These are phyloP conservation scores for Phaffomyces thermotolerans DNA, from an alignment of 805 yeast genomes.

Conservation along the genomic window DNA sequence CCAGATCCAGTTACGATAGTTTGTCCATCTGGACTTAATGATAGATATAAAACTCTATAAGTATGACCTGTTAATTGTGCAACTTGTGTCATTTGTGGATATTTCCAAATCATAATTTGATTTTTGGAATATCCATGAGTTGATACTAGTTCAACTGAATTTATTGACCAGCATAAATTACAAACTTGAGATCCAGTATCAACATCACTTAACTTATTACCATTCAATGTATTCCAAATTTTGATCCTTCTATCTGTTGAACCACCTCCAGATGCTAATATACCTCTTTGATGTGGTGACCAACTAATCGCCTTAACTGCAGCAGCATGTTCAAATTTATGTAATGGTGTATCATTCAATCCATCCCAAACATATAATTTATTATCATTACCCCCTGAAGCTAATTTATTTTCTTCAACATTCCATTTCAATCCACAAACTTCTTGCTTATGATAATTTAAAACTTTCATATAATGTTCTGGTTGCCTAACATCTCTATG, in stretches of 20 bases:
- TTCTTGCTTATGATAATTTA: conserved; percentile 82
- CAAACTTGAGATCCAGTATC: conserved; percentile 97
- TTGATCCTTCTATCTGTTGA: conserved; percentile 87
- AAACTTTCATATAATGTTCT: conserved; percentile 66
- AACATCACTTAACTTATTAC: conserved; percentile 64
- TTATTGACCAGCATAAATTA: conserved; percentile 86
- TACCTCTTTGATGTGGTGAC: conserved; percentile 96
- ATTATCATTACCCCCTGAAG: conserved; percentile 95
- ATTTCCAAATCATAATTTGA: conserved; percentile 91
- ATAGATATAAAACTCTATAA: conserved; percentile 79
- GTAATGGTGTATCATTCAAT: conserved; percentile 51
- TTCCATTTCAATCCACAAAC: conserved; percentile 97
- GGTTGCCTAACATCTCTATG: conserved; percentile 90
- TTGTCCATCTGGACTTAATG: conserved; percentile 92
- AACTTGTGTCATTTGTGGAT: conserved; percentile 83
- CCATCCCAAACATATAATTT: conserved; percentile 86
- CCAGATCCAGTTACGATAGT: conserved; percentile 98
- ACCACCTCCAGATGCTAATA: conserved; percentile 94
- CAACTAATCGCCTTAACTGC: conserved; percentile 96
- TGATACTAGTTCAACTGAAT: conserved; percentile 86
- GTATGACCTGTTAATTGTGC: conserved; percentile 94
- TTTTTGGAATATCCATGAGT: conserved; percentile 92
- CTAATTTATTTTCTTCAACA: conserved; percentile 80
- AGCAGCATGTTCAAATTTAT: conserved; percentile 81
- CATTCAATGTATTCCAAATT: conserved; percentile 86